Base-by-base conservation (phyloP, 306 rosid species). In the Vigna unguiculata region DNA sequence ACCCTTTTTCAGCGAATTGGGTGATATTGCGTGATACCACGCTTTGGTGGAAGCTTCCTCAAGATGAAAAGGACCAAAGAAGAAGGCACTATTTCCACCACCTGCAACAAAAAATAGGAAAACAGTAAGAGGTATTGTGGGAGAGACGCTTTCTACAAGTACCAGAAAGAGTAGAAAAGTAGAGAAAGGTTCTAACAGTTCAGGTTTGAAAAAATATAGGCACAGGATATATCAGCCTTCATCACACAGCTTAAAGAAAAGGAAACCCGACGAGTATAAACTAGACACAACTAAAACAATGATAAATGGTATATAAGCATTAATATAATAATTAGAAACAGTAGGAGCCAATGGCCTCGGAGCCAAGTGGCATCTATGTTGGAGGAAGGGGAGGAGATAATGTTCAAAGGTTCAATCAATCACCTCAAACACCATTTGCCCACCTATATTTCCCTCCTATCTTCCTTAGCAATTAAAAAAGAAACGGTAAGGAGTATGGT, bases 11-110 rank as follows among this genome's bases (percentile, higher is more conserved):
- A 85, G 82, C 84, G 88, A 75, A 85, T 85, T 11, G 86, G 88
- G 79, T 85, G 88, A 75, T 85, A 81, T 19, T 85, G 88, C 6
- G 88, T 85, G 80, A 85, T 75, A 57, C 88, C 88, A 13, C 86
- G 84, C 82, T 85, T 85, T 25, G 88, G 86, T 9, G 88, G 88
- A 65, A 85, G 77, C 82, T 85, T 85, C 84, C 88, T 82, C 75
- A 85, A 69, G 51, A 85, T 85, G 76, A 85, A 85, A 22, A 85
- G 86, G 54, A 85, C 86, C 82, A 85, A 71, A 34, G 88, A 28
- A 51, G 88, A 85, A 49, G 88, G 88, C 72, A 85, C 72, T 85
- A 85, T 85, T 75, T 85, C 88, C 77, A 71, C 86, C 66, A 82
- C 51, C 88, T 85, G 88, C 78, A 51, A 17, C 48, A 75, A 66